phyloP scores from a whole-genome alignment of 225 moss, liverwort and hornwort genomes.

The Lunularia cruciata region DNA sequence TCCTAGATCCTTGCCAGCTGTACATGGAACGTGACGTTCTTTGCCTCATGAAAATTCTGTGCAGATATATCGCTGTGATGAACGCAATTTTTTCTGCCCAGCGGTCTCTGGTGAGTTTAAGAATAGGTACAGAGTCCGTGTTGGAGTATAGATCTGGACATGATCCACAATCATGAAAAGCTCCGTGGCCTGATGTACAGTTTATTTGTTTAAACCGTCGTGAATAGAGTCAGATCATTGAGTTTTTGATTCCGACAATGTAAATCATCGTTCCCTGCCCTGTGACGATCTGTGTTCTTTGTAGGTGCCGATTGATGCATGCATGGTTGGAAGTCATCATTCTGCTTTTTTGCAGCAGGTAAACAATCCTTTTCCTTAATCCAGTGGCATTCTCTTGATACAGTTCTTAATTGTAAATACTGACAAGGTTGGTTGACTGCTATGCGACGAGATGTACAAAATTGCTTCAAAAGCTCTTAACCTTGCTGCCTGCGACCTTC shows the following conservation, averaged over 20 bases:
- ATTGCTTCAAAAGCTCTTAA: background rate
- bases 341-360: conserved; percentile 98
- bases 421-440: background rate
- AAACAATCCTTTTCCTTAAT: background rate
- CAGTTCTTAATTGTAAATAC: too few species aligned
- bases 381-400: too few species aligned
- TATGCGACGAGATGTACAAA: background rate
- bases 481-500: background rate
- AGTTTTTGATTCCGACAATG: too few species aligned
- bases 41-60: conserved; percentile 27
- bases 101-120: conserved; percentile 68
- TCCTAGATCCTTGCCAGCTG: background rate
- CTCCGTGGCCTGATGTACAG: too few species aligned
- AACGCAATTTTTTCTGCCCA: conserved; percentile 99
- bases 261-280: too few species aligned
- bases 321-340: conserved; percentile 77
- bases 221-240: too few species aligned
- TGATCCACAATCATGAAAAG: too few species aligned
- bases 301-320: conserved; percentile 93
- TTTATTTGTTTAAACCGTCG: too few species aligned
- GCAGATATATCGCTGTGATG: conserved; percentile 98
- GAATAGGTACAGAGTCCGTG: too few species aligned
- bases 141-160: too few species aligned
- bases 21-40: conserved; percentile 23
- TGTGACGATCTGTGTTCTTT: conserved; percentile 5